A percentile compares a stretch with the other conserved stretches of the same genome.
These are phyloP conservation scores for Apiospora aurea DNA, from an alignment of 2,329 filamentous ascomycete genomes.

Conservation along the genomic window DNA sequence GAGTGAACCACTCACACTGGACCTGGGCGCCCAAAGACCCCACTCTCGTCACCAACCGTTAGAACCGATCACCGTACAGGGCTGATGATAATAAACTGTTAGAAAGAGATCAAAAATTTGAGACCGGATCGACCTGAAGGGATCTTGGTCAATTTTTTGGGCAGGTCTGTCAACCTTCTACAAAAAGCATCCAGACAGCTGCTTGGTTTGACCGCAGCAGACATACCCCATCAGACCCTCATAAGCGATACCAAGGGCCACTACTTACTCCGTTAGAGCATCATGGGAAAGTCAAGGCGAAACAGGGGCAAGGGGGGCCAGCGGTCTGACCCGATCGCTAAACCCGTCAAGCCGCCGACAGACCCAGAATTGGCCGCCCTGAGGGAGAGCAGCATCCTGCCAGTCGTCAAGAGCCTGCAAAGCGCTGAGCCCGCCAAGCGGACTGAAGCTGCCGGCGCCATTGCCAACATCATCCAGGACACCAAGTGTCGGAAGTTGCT, in stretches of 20 bases:
- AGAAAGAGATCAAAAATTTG: constrained; percentile 2
- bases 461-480: constrained; percentile 69
- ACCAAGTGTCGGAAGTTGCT: constrained; percentile 68
- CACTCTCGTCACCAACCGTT: constrained; percentile 25
- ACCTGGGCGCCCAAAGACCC: neutral
- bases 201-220: neutral
- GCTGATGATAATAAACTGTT: constrained; percentile 17
- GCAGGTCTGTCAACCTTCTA: neutral
- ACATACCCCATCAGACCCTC: constrained; percentile 13
- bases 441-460: constrained; percentile 63
- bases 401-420: constrained; percentile 66
- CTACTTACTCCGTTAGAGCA: constrained; percentile 7
- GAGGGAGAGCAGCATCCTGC: constrained; percentile 68
- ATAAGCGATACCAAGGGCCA: neutral
- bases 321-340: constrained; percentile 63
- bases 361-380: constrained; percentile 70
- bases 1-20: neutral
- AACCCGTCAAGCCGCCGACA: constrained; percentile 65
- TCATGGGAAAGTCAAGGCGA: constrained; percentile 67
- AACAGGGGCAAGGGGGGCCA: constrained; percentile 56
- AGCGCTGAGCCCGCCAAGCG: constrained; percentile 66
- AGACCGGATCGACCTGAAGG: neutral
- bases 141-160: constrained; percentile 2
- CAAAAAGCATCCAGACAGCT: constrained; percentile 11
- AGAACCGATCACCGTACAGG: constrained; percentile 2